These are phyloP conservation scores for Umbelopsis ramanniana DNA, from an alignment of 192 early-diverging fungal species.

Conservation along the genomic window DNA sequence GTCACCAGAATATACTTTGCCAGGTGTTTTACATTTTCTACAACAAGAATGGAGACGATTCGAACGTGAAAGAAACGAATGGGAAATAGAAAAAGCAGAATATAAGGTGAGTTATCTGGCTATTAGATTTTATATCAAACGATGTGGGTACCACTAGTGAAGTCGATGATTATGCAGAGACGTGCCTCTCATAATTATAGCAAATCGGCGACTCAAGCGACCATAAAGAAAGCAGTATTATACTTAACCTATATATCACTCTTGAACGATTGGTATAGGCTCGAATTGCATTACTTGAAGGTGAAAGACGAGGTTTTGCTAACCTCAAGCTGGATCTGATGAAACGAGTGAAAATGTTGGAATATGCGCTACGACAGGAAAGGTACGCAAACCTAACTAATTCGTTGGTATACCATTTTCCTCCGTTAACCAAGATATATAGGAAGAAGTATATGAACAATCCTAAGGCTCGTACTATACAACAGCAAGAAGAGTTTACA, in stretches of 20 bases:
- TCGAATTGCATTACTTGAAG: constrained; percentile 75
- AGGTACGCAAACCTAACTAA: constrained; percentile 51
- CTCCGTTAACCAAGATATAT: neutral
- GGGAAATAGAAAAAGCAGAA: constrained; percentile 81
- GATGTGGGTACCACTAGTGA: too few relatives aligned
- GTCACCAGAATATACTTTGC: constrained; percentile 59
- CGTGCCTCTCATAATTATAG: too few relatives aligned
- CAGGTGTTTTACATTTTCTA: constrained; percentile 80
- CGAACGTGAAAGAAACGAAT: constrained; percentile 85
- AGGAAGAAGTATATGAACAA: constrained; percentile 20
- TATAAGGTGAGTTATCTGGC: constrained; percentile 60
- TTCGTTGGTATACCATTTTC: neutral
- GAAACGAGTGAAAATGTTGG: constrained; percentile 85
- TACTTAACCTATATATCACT: neutral
- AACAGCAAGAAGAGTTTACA: neutral
- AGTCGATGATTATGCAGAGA: too few relatives aligned
- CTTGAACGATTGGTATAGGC: constrained; percentile 52
- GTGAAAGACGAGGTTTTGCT: constrained; percentile 76
- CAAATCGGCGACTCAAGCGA: too few relatives aligned
- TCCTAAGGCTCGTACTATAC: constrained; percentile 8
- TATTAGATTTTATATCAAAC: too few relatives aligned
- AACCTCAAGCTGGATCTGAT: constrained; percentile 74
- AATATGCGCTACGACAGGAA: constrained; percentile 77
- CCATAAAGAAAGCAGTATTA: neutral
- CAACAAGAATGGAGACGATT: constrained; percentile 83